A percentile compares a stretch with the other conserved stretches of the same genome.
Evolutionary conservation across 345 rosid species (phyloP).

Genomic region (Cardamine resedifolia): DNA sequence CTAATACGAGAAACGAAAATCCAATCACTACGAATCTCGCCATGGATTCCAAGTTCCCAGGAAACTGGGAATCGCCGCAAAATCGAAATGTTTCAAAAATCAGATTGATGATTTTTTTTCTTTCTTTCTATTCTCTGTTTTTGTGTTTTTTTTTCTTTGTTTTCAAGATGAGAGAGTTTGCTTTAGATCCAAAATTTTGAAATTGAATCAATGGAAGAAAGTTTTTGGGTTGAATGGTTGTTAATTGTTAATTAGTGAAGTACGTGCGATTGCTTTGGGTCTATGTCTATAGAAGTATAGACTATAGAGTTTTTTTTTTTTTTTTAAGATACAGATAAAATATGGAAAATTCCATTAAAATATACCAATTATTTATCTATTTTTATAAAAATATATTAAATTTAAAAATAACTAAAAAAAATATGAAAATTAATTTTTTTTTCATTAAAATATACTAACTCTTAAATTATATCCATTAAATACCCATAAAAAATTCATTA

Average conservation of each 20-base stretch:
- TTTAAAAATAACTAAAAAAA: too few species aligned
- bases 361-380: too few species aligned
- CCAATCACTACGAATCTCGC: constrained; percentile 43
- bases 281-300: too few species aligned
- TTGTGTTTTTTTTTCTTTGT: neutral
- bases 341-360: too few species aligned
- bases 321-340: too few species aligned
- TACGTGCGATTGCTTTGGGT: neutral
- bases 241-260: neutral
- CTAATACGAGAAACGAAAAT: constrained; percentile 40
- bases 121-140: neutral
- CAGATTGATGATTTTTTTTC: neutral
- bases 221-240: neutral
- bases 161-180: neutral
- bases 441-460: too few species aligned
- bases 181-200: constrained; percentile 20
- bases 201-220: neutral
- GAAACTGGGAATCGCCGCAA: constrained; percentile 12
- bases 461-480: too few species aligned
- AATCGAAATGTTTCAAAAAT: neutral
- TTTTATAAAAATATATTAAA: too few species aligned
- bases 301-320: too few species aligned
- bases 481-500: too few species aligned
- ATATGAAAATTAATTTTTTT: too few species aligned
- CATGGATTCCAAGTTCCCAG: constrained; percentile 27